These are phyloP conservation scores for Dillenia suffruticosa DNA, from an alignment of 164 flowering plant species.

Conservation along the genomic window DNA sequence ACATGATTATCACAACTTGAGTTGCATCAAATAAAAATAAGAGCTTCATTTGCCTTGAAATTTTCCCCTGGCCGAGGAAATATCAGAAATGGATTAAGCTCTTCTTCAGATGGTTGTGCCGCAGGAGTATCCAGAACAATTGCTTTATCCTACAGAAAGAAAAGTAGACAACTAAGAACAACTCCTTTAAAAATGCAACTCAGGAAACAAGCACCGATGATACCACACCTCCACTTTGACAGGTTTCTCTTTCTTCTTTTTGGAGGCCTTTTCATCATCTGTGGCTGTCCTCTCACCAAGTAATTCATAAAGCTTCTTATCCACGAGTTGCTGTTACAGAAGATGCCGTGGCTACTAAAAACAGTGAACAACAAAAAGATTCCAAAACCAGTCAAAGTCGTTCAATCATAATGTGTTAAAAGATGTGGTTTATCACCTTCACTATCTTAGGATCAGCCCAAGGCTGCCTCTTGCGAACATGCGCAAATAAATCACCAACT, in stretches of 20 bases:
- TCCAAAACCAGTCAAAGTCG: constrained; percentile 1
- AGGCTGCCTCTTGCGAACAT: constrained; percentile 69
- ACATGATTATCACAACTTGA: not conserved
- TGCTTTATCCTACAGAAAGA: constrained; percentile 36
- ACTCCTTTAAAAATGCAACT: not conserved
- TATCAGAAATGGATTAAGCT: constrained; percentile 69
- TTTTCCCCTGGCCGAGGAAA: constrained; percentile 91
- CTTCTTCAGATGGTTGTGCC: constrained; percentile 66
- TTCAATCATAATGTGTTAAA: not conserved
- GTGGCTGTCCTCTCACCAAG: constrained; percentile 95
- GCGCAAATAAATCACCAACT: constrained; percentile 83
- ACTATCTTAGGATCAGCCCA: constrained; percentile 95
- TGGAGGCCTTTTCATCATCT: constrained; percentile 75
- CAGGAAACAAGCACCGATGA: not conserved
- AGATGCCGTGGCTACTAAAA: not conserved
- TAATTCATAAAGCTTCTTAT: constrained; percentile 57
- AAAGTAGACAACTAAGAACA: not conserved
- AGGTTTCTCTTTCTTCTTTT: constrained; percentile 89
- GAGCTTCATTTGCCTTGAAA: constrained; percentile 48
- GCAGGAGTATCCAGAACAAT: constrained; percentile 29
- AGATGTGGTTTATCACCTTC: constrained; percentile 46
- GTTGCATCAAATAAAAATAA: not conserved
- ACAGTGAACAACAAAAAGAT: constrained; percentile 4
- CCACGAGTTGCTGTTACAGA: constrained; percentile 54
- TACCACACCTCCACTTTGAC: constrained; percentile 55